Percentiles rank a stretch among this genome's conserved stretches.
Evolutionary conservation across 495 filamentous ascomycete genomes (phyloP).

Genomic region (Neurospora sp.): DNA sequence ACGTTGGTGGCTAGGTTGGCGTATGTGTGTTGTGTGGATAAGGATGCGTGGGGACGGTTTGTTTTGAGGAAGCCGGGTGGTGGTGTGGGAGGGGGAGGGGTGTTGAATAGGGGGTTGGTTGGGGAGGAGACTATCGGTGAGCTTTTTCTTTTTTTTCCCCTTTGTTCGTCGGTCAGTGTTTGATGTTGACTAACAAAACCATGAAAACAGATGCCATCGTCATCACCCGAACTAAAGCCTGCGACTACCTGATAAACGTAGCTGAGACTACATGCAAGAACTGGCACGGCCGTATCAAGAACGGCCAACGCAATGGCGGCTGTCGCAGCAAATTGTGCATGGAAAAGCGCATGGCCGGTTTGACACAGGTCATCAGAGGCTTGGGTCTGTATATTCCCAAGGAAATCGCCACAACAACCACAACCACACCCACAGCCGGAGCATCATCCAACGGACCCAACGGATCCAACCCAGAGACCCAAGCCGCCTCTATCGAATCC

Average conservation of each 20-base stretch:
- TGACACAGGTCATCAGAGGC: not conserved
- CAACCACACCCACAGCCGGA: not conserved
- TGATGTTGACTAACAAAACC: not conserved
- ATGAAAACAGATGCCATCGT: not conserved
- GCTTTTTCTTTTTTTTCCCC: not conserved
- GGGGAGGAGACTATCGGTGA: not conserved
- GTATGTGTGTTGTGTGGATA: slow-evolving; percentile 4
- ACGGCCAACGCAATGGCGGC: not conserved
- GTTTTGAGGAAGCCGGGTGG: slow-evolving; percentile 4
- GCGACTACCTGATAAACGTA: not conserved
- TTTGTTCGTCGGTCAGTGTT: not conserved
- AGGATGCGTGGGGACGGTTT: not conserved
- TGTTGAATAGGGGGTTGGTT: not conserved
- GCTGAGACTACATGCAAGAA: not conserved
- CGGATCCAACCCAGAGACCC: not conserved
- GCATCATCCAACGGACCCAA: not conserved
- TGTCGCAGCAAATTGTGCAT: not conserved
- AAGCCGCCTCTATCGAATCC: not conserved
- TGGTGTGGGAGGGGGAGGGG: not conserved
- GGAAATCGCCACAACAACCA: not conserved
- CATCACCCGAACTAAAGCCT: not conserved
- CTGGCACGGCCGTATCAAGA: slow-evolving; percentile 1
- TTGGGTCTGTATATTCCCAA: not conserved
- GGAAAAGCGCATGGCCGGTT: not conserved
- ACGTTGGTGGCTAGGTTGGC: not conserved